Evolutionary conservation across 2,329 filamentous ascomycete species (phyloP).

Genomic region (Xylariaceae sp.): DNA sequence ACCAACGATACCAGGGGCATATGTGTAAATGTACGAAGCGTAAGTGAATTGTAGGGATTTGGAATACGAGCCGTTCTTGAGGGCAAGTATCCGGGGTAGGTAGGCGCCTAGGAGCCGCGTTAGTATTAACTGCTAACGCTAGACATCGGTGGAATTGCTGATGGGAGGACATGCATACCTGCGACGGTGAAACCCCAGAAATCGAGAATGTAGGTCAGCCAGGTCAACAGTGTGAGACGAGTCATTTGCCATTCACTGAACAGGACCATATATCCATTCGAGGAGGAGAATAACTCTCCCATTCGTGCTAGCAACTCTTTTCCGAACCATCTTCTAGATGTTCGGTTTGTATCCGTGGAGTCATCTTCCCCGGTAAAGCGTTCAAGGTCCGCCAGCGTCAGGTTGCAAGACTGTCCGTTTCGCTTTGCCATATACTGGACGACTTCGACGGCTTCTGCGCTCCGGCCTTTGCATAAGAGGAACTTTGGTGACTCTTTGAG

Average conservation of each 20-base stretch:
- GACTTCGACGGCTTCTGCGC: slow-evolving; percentile 43
- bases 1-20: slow-evolving; percentile 13
- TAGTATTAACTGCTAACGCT: neutral
- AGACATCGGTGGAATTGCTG: neutral
- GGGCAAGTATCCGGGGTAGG: slow-evolving; percentile 13
- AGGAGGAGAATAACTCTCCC: slow-evolving; percentile 13
- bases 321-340: slow-evolving; percentile 19
- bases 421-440: slow-evolving; percentile 44
- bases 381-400: slow-evolving; percentile 30
- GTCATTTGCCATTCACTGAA: slow-evolving; percentile 11
- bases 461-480: slow-evolving; percentile 39
- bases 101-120: slow-evolving; percentile 5
- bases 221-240: slow-evolving; percentile 8
- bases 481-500: slow-evolving; percentile 45
- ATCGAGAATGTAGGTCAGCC: slow-evolving; percentile 14
- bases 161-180: neutral
- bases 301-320: neutral
- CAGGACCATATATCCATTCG: slow-evolving; percentile 33
- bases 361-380: slow-evolving; percentile 29
- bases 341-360: slow-evolving; percentile 3
- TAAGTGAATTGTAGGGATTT: slow-evolving; percentile 12
- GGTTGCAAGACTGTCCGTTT: slow-evolving; percentile 30
- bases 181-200: slow-evolving; percentile 15
- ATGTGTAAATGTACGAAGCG: slow-evolving; percentile 14
- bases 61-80: slow-evolving; percentile 10